A percentile compares a stretch with the other conserved stretches of the same genome.
Evolutionary conservation across 768 basidiomycete species (phyloP).

Genomic region (Gelatoporia subvermispora): DNA sequence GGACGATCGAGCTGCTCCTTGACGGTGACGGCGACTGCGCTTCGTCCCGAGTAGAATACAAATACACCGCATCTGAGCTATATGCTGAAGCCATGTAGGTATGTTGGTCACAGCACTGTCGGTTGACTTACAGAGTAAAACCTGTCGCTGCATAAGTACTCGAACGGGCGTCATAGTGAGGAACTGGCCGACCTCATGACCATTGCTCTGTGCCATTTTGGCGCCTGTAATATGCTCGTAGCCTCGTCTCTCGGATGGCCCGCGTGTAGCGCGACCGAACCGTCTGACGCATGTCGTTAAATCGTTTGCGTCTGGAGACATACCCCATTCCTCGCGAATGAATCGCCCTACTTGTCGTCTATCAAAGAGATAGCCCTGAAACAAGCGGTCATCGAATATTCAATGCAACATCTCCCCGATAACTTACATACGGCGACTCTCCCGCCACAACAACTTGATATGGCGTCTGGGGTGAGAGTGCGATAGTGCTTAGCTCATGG

Average conservation of each 20-base stretch:
- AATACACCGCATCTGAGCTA: conserved; percentile 64
- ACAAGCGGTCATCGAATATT: conserved; percentile 10
- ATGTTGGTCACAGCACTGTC: not conserved
- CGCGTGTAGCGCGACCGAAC: conserved; percentile 51
- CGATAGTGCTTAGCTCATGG: conserved; percentile 65
- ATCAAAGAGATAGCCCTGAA: conserved; percentile 78
- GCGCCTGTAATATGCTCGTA: conserved; percentile 71
- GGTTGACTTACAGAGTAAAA: conserved; percentile 52
- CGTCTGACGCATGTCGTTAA: conserved; percentile 77
- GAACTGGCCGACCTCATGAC: conserved; percentile 56
- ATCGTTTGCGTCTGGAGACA: conserved; percentile 41
- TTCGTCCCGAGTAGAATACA: conserved; percentile 70
- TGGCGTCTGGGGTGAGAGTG: conserved; percentile 73
- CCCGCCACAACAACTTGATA: conserved; percentile 86
- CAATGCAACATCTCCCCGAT: not conserved
- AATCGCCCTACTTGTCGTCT: conserved; percentile 64
- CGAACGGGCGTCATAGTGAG: not conserved
- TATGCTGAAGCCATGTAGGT: conserved; percentile 45
- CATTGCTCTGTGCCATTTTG: conserved; percentile 65
- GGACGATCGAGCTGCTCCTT: conserved; percentile 6
- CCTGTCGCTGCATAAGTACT: conserved; percentile 31
- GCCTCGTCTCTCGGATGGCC: conserved; percentile 30
- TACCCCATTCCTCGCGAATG: conserved; percentile 68
- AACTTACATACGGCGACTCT: conserved; percentile 66
- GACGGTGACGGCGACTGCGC: conserved; percentile 28